Evolutionary conservation across 176 grass and related monocot genomes (phyloP), one percentile per base, ranked within the genome.

Genomic region (Dactylis glomerata): DNA sequence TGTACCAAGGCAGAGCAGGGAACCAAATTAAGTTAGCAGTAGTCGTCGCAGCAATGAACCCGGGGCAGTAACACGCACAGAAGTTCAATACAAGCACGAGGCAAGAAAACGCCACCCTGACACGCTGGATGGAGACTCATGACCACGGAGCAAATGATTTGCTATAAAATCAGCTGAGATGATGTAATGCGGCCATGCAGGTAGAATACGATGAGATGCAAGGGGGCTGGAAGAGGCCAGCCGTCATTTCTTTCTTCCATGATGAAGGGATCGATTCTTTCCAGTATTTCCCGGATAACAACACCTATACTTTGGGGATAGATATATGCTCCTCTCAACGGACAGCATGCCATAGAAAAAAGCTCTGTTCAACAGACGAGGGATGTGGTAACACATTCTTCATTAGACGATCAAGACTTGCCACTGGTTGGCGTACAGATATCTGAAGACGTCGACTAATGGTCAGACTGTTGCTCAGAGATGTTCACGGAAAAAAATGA

Each of bases 241-340:
- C 26, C 44, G 38, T 4, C 74, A 20, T 82, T 64, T 36, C 73
- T 73, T 78, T 44, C 66, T 36, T 73, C 46, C 79, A 83, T 2
- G 71, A 83, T 2, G 71, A 84, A 77, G 46, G 49, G 68, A 51
- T 31, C 8, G 59, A 36, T 89, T 81, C 80, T 83, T 79, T 50
- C 36, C 49, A 2, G 46, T 10, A 13, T 68, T 77, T 77, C 45
- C 67, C 19, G 56, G 32, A 42, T 54, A 37, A 33, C 54, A 32
- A 24, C 26, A 74, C 30, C 56, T 38, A 50, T 24, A 20, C 42
- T 62, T 89, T 76, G 44, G 51, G 40, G 41, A 23, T 31, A 41
- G 61, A 85, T 85, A 76, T 69, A 86, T 78, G 88, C 42, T 86
- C 40, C 30, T 44, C 15, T 36, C 46, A 66, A 12, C 24, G 56